Evolutionary conservation across 768 basidiomycete species (phyloP).

Genomic region (Boletus rubropictus): DNA sequence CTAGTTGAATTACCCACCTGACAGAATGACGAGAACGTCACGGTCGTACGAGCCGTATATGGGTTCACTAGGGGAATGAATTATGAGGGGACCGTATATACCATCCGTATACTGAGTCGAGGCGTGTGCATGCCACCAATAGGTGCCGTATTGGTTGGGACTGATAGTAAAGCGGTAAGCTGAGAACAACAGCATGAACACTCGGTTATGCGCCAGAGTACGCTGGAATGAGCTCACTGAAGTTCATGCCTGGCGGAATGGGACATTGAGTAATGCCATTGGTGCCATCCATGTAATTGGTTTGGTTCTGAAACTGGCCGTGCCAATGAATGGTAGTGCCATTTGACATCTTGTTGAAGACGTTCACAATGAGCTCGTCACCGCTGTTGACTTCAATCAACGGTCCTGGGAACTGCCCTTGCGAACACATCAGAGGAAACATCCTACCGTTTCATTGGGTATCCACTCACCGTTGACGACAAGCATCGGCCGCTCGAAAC

Average conservation of each 20-base stretch:
- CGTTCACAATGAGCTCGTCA: conserved; percentile 32
- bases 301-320: conserved; percentile 38
- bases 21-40: conserved; percentile 35
- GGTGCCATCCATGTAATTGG: conserved; percentile 46
- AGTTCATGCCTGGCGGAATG: conserved; percentile 45
- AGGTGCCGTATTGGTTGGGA: conserved; percentile 38
- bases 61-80: conserved; percentile 36
- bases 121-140: conserved; percentile 44
- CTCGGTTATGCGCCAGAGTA: background rate
- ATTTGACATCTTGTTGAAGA: conserved; percentile 29
- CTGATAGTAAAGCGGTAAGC: conserved; percentile 39
- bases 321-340: conserved; percentile 34
- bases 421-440: conserved; percentile 1
- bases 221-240: conserved; percentile 21
- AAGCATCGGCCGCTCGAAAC: conserved; percentile 37
- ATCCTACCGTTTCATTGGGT: background rate
- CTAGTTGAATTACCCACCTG: conserved; percentile 24
- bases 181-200: conserved; percentile 1
- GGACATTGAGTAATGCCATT: conserved; percentile 45
- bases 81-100: conserved; percentile 42
- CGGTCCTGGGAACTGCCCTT: conserved; percentile 33
- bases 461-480: conserved; percentile 40
- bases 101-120: conserved; percentile 44
- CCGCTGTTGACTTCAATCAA: conserved; percentile 33
- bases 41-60: conserved; percentile 33